Base-by-base conservation (phyloP, 805 yeast species). In the Kodamaea laetipori region DNA sequence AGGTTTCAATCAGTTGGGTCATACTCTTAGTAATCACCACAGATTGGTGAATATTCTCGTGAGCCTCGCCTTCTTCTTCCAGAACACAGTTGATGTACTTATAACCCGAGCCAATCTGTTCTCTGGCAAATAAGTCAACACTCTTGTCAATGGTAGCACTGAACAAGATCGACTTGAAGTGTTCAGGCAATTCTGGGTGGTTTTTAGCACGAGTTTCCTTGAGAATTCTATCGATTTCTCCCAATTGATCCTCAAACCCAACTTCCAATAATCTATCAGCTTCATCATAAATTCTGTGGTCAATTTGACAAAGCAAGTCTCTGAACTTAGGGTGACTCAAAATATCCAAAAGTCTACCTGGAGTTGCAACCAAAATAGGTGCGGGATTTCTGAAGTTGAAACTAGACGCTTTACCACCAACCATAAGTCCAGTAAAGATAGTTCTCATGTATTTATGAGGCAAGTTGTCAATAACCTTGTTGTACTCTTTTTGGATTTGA, bases 241-340 rank as follows among this genome's bases (percentile, higher is more conserved):
- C 73, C 47, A 90, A 71, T 49, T 80, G 84, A 30, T 75, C 78
- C 55, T 78, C 81, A 62, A 92, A 90, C 12, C 95, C 95, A 48
- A 80, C 81, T 61, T 85, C 94, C 47, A 90, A 73, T 40, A 90
- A 67, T 54, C 94, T 78, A 66, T 90, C 97, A 28, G 97, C 97
- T 69, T 90, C 98, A 63, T 90, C 97, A 50, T 88, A 79, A 30
- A 90, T 83, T 48, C 86, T 73, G 55, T 82, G 78, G 46, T 75
- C 76, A 44, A 90, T 70, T 41, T 70, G 63, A 30, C 63, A 60
- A 61, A 89, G 82, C 30, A 74, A 65, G 16, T 64, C 63, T 13
- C 78, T 73, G 46, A 55, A 46, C 21, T 63, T 66, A 17, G 72
- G 75, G 36, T 28, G 17, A 28, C 65, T 57, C 36, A 88, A 61